Percentiles rank a stretch among this genome's conserved stretches.
phyloP scores from a whole-genome alignment of 176 grass and related monocot species.

The Carex kokanica region DNA sequence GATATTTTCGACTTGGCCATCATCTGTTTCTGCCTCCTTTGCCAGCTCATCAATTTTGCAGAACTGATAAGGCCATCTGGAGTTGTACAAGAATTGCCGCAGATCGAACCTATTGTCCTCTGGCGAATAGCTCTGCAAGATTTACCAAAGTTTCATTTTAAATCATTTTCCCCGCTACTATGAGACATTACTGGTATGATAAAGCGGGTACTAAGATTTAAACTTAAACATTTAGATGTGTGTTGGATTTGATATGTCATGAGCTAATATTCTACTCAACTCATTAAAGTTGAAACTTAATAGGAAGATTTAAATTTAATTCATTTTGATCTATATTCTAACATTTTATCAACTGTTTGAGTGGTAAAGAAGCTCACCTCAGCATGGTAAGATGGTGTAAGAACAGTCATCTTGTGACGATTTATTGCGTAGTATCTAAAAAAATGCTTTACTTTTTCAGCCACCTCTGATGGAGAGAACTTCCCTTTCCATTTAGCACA shows the following conservation, averaged over 20 bases:
- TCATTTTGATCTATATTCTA: background rate
- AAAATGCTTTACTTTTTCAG: constrained; percentile 98
- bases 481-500: constrained; percentile 82
- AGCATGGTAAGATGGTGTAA: constrained; percentile 93
- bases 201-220: background rate
- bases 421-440: constrained; percentile 96
- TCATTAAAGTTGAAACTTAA: background rate
- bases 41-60: constrained; percentile 82
- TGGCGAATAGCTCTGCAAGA: constrained; percentile 94
- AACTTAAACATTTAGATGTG: background rate
- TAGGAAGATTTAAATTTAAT: background rate
- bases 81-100: constrained; percentile 92
- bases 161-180: background rate
- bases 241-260: background rate
- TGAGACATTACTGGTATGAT: background rate
- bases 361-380: constrained; percentile 46
- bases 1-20: background rate
- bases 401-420: constrained; percentile 96
- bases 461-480: constrained; percentile 78
- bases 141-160: background rate
- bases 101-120: constrained; percentile 95
- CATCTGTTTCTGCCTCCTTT: constrained; percentile 49
- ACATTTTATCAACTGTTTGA: background rate
- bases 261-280: background rate
- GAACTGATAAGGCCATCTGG: constrained; percentile 83